Evolutionary conservation across 2,329 filamentous ascomycete genomes (phyloP).

Genomic region (Talaromyces sp.): DNA sequence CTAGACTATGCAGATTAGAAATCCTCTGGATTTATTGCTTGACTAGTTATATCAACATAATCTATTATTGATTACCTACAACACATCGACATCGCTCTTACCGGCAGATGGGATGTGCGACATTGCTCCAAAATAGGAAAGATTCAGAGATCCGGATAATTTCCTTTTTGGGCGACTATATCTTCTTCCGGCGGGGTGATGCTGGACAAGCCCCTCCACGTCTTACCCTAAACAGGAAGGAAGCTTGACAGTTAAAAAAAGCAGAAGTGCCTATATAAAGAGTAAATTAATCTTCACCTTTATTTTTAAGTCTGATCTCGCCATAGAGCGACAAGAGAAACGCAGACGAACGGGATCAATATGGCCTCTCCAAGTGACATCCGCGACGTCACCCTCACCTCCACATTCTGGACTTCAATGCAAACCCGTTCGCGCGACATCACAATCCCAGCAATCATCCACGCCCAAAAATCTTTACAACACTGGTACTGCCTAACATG

Average conservation of each 20-base stretch:
- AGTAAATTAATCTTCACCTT: not conserved
- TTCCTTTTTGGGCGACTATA: not conserved
- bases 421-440: constrained; percentile 22
- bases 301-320: no score
- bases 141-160: not conserved
- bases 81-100: not conserved
- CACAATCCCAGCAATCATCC: constrained; percentile 25
- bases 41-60: not conserved
- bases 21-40: not conserved
- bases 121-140: not conserved
- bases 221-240: not conserved
- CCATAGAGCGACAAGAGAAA: no score
- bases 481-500: constrained; percentile 27
- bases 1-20: not conserved
- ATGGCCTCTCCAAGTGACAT: constrained; percentile 14
- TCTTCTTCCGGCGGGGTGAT: constrained; percentile 8
- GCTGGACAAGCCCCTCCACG: constrained; percentile 1
- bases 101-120: not conserved
- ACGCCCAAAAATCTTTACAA: constrained; percentile 22
- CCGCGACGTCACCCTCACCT: constrained; percentile 24
- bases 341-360: no score
- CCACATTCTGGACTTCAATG: constrained; percentile 25
- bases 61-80: not conserved
- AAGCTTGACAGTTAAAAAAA: not conserved
- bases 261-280: not conserved